Evolutionary conservation across 345 rosid genomes (phyloP), one percentile per base, ranked within the genome.

Genomic region (Gynandropsis gynandra): DNA sequence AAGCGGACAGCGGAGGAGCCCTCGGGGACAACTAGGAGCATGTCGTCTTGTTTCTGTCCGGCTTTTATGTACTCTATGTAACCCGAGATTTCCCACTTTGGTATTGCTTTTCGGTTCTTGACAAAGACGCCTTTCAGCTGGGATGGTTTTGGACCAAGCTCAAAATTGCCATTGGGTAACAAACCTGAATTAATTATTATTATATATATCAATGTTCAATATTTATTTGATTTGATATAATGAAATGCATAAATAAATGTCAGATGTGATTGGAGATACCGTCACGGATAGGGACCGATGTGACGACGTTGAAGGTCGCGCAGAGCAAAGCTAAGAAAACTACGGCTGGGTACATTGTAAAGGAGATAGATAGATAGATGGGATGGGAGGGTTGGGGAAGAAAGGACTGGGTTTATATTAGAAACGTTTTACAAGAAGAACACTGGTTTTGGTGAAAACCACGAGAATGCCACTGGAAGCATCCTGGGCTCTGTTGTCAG

Each of bases 41-140:
- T 87, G 62, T 87, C 95, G 0, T 82, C 87, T 72, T 90, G 96
- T 59, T 73, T 87, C 8, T 90, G 92, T 4, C 96, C 98, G 4
- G 87, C 81, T 63, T 76, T 76, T 11, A 90, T 84, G 85, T 82
- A 90, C 81, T 90, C 96, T 0, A 84, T 89, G 38, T 39, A 73
- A 48, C 98, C 98, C 0, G 89, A 69, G 11, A 78, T 68, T 52
- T 72, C 78, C 95, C 98, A 83, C 19, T 59, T 42, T 0, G 96
- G 92, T n/a, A 87, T 75, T 5, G 85, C 88, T 4, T 50, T 63
- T 29, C 70, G 62, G 60, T 45, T 61, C 5, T 55, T 61, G 13
- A 90, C 62, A 12, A 74, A 44, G n/a, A 90, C 70, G 50, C 95
- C 96, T 50, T 77, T 89, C 57, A 89, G 5, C 32, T 83, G 59